Evolutionary conservation across 257 asterid species (phyloP).

Genomic region (Nicotiana attenuata): DNA sequence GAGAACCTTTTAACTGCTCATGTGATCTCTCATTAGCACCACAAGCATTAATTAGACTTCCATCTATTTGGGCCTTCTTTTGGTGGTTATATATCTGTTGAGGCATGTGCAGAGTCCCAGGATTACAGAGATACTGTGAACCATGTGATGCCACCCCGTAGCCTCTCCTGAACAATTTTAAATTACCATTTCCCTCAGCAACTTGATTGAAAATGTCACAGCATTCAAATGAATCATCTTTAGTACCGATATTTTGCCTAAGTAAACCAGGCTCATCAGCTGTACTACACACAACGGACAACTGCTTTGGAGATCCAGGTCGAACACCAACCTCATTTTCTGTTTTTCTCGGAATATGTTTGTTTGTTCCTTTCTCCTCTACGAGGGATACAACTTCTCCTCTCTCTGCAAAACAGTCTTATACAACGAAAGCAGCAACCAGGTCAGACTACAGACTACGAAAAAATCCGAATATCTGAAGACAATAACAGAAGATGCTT

Average conservation of each 20-base stretch:
- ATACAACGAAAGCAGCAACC: constrained; percentile 17
- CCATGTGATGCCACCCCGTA: constrained; percentile 15
- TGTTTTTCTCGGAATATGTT: constrained; percentile 13
- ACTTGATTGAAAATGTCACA: constrained; percentile 19
- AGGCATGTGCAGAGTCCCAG: constrained; percentile 24
- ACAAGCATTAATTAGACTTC: constrained; percentile 19
- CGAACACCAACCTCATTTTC: constrained; percentile 27
- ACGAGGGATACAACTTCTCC: constrained; percentile 12
- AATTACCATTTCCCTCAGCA: constrained; percentile 18
- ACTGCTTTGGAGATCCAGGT: constrained; percentile 21
- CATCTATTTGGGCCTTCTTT: constrained; percentile 15
- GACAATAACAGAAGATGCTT: constrained; percentile 16
- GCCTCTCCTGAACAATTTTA: constrained; percentile 16
- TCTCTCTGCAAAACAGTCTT: constrained; percentile 5
- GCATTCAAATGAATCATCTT: constrained; percentile 16
- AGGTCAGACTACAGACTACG: constrained; percentile 12
- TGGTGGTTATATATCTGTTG: constrained; percentile 19
- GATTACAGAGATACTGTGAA: constrained; percentile 20
- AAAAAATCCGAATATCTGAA: constrained; percentile 5
- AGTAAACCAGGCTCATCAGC: constrained; percentile 8
- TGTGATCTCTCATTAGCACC: constrained; percentile 20
- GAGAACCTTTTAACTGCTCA: constrained; percentile 25
- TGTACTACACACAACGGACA: neutral
- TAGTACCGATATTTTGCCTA: constrained; percentile 13
- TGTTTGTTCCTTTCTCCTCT: constrained; percentile 26